phyloP scores from a whole-genome alignment of 208 protist genomes.

The Leishmania major region DNA sequence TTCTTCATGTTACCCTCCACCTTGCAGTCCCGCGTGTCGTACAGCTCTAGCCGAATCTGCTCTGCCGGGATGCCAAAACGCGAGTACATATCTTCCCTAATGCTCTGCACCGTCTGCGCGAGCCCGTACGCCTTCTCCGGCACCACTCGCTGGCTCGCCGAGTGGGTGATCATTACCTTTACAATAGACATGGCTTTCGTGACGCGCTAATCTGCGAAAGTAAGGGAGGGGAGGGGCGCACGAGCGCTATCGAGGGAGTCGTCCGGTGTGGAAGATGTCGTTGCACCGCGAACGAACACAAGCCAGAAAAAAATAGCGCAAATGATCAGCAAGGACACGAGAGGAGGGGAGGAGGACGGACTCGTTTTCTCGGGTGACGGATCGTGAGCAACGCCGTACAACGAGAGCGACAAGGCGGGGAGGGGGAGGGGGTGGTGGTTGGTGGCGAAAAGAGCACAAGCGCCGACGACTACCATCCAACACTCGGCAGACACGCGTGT shows the following conservation, averaged over 20 bases:
- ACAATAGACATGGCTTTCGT: slow-evolving; percentile 77
- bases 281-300: not conserved
- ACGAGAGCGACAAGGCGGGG: too few relatives aligned
- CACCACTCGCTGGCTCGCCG: slow-evolving; percentile 64
- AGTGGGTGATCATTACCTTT: slow-evolving; percentile 84
- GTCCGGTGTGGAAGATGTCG: not conserved
- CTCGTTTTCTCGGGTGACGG: too few relatives aligned
- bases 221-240: not conserved
- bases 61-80: slow-evolving; percentile 83
- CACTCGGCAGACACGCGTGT: not conserved
- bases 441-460: not conserved
- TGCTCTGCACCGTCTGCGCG: slow-evolving; percentile 70
- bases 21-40: slow-evolving; percentile 66
- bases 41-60: slow-evolving; percentile 77
- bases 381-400: too few relatives aligned
- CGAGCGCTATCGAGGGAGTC: not conserved
- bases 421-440: not conserved
- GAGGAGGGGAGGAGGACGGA: too few relatives aligned
- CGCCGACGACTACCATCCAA: not conserved
- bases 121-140: slow-evolving; percentile 90
- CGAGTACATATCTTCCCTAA: slow-evolving; percentile 81
- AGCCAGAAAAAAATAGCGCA: not conserved
- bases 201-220: not conserved
- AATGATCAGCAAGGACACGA: not conserved
- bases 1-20: slow-evolving; percentile 69